Evolutionary conservation across 164 flowering plant species (phyloP).

Genomic region (Kalanchoe fedtschenkoi): DNA sequence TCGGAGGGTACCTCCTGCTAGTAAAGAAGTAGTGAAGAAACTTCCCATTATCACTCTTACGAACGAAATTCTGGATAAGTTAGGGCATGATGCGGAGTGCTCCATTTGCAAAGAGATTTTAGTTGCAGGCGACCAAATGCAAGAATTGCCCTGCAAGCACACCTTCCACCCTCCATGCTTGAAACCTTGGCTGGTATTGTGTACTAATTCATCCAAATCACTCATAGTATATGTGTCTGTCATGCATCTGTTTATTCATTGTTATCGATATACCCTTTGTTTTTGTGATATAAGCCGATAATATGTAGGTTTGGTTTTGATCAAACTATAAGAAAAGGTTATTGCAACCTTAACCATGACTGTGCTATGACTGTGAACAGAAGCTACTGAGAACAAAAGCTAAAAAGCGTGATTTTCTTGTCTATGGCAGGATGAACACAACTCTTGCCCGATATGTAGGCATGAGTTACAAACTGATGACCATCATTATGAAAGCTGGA

Average conservation of each 20-base stretch:
- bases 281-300: too few species aligned
- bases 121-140: constrained; percentile 62
- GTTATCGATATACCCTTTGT: too few species aligned
- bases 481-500: constrained; percentile 80
- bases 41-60: constrained; percentile 66
- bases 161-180: constrained; percentile 80
- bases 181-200: constrained; percentile 92
- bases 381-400: too few species aligned
- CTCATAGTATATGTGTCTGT: background rate
- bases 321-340: too few species aligned
- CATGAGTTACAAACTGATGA: constrained; percentile 88
- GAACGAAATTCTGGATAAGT: constrained; percentile 44
- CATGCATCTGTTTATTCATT: background rate
- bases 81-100: constrained; percentile 65
- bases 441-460: constrained; percentile 90
- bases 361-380: too few species aligned
- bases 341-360: too few species aligned
- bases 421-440: constrained; percentile 68
- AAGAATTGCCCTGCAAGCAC: constrained; percentile 96
- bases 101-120: constrained; percentile 78
- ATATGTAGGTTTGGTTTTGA: background rate
- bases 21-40: constrained; percentile 82
- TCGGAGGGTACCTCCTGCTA: constrained; percentile 73
- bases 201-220: background rate
- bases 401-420: too few species aligned